Evolutionary conservation across 352 stramenopile genomes (phyloP).

Genomic region (Globisporangium solare): DNA sequence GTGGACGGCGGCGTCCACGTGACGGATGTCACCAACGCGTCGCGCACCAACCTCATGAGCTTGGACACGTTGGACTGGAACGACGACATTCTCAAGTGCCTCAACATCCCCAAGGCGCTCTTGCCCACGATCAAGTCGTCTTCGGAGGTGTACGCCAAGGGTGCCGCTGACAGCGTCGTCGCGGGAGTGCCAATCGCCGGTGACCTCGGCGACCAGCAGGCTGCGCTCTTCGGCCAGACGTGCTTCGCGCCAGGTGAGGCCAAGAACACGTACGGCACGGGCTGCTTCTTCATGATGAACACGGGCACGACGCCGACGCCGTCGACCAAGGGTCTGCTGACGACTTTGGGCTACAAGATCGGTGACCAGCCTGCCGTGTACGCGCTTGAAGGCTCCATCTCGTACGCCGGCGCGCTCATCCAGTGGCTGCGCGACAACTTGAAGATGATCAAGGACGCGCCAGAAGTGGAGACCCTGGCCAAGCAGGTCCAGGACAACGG

Average conservation of each 20-base stretch:
- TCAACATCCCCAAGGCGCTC: conserved; percentile 84
- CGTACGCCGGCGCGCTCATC: conserved; percentile 95
- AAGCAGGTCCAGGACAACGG: conserved; percentile 90
- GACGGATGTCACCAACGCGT: conserved; percentile 98
- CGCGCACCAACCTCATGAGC: conserved; percentile 94
- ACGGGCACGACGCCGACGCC: conserved; percentile 88
- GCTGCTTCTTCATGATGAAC: conserved; percentile 99
- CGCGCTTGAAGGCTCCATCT: conserved; percentile 96
- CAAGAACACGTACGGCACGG: conserved; percentile 99
- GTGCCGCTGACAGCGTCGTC: conserved; percentile 54
- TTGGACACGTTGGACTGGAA: conserved; percentile 91
- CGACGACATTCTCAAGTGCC: conserved; percentile 72
- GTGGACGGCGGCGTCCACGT: conserved; percentile 86
- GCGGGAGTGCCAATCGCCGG: conserved; percentile 88
- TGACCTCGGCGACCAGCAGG: conserved; percentile 97
- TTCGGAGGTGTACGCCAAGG: conserved; percentile 80
- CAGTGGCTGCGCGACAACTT: conserved; percentile 99
- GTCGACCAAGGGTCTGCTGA: conserved; percentile 93
- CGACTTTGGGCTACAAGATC: conserved; percentile 89
- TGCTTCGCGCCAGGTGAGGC: conserved; percentile 93
- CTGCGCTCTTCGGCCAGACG: conserved; percentile 96
- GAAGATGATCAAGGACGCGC: conserved; percentile 88
- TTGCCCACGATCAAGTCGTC: conserved; percentile 93
- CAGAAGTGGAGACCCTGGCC: conserved; percentile 89
- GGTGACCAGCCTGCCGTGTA: conserved; percentile 88